These are phyloP conservation scores for Citrullus colocynthis DNA, from an alignment of 306 rosid genomes.

Conservation along the genomic window DNA sequence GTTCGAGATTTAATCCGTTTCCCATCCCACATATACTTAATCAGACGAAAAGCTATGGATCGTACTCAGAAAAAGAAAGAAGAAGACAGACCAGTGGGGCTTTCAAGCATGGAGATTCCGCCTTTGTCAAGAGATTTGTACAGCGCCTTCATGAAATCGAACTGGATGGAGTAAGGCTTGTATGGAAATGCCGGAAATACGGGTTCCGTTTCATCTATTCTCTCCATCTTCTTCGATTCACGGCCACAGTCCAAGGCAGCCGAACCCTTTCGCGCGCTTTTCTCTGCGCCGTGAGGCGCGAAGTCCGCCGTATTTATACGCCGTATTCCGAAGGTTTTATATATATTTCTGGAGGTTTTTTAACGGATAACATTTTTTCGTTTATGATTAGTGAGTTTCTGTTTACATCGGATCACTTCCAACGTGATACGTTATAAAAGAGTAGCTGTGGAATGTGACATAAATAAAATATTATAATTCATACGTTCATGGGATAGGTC, in stretches of 20 bases:
- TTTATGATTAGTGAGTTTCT: too few species aligned
- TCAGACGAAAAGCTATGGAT: neutral
- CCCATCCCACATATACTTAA: neutral
- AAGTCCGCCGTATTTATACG: neutral
- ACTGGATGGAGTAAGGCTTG: slow-evolving; percentile 67
- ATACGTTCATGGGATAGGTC: too few species aligned
- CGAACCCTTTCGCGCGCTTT: slow-evolving; percentile 5
- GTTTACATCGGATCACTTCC: too few species aligned
- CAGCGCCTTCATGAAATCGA: slow-evolving; percentile 78
- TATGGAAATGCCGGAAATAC: slow-evolving; percentile 66
- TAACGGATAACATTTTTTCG: too few species aligned
- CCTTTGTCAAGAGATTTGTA: slow-evolving; percentile 58
- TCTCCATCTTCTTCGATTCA: slow-evolving; percentile 19
- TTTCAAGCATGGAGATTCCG: slow-evolving; percentile 85
- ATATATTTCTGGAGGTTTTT: too few species aligned
- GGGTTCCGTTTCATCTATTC: slow-evolving; percentile 2
- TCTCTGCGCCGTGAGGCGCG: neutral
- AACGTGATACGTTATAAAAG: too few species aligned
- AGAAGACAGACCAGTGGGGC: slow-evolving; percentile 65
- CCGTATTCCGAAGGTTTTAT: neutral
- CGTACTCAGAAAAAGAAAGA: neutral
- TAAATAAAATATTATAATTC: too few species aligned
- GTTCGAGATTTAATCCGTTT: neutral
- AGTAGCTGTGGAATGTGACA: too few species aligned
- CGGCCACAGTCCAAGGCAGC: neutral